Evolutionary conservation across 805 yeast species (phyloP).

Genomic region (Candida qinlingensis): DNA sequence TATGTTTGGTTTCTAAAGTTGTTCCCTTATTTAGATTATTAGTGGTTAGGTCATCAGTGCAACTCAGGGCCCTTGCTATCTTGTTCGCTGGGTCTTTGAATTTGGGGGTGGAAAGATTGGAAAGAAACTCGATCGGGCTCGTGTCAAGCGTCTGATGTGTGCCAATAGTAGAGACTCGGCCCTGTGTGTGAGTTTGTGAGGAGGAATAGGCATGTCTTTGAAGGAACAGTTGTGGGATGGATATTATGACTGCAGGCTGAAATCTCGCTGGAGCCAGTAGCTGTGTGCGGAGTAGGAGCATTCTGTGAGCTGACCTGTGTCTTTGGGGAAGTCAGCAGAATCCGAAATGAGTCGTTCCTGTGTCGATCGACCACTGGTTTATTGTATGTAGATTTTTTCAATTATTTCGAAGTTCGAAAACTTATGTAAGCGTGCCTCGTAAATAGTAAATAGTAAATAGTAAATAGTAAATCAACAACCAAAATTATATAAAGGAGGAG

Average conservation of each 20-base stretch:
- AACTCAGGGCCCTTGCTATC: slow-evolving; percentile 28
- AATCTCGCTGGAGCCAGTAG: slow-evolving; percentile 1
- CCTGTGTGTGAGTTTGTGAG: neutral
- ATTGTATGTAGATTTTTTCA: too few relatives aligned
- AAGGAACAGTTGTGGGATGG: neutral
- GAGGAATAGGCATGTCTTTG: neutral
- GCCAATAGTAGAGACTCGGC: neutral
- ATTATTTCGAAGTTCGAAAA: too few relatives aligned
- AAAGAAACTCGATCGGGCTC: slow-evolving; percentile 34
- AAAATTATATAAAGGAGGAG: too few relatives aligned
- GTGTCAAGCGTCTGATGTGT: slow-evolving; percentile 16
- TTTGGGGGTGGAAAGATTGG: slow-evolving; percentile 24
- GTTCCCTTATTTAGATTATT: neutral
- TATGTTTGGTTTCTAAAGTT: slow-evolving; percentile 21
- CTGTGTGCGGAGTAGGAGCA: slow-evolving; percentile 9
- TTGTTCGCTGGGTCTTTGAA: slow-evolving; percentile 8
- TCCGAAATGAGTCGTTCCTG: too few relatives aligned
- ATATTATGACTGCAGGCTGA: neutral
- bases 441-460: too few relatives aligned
- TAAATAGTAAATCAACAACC: too few relatives aligned
- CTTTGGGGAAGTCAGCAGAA: too few relatives aligned
- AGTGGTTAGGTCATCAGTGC: slow-evolving; percentile 27
- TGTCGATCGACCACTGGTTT: too few relatives aligned
- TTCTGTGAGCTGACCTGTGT: neutral
- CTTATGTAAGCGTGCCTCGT: too few relatives aligned